A percentile compares a stretch with the other conserved stretches of the same genome.
phyloP scores from a whole-genome alignment of 257 asterid species.

The Fraxinus excelsior region DNA sequence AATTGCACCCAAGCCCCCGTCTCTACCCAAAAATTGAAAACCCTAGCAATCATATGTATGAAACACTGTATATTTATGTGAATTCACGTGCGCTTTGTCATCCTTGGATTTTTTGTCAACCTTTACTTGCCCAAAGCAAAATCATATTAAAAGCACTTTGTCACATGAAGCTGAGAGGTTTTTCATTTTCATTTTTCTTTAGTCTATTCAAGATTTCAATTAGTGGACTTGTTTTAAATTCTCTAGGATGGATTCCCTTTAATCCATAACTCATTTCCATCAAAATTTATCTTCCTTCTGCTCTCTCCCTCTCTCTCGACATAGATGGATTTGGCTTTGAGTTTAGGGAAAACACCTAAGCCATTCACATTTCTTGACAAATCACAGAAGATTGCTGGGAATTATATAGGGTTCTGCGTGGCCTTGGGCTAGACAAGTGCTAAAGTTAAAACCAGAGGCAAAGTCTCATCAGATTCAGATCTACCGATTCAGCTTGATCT shows the following conservation, averaged over 20 bases:
- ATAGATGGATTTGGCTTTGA: slow-evolving; percentile 77
- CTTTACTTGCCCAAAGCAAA: slow-evolving; percentile 26
- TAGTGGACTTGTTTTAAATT: slow-evolving; percentile 13
- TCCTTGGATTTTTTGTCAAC: slow-evolving; percentile 29
- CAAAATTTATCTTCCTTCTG: not conserved
- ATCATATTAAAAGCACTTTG: slow-evolving; percentile 22
- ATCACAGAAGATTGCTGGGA: slow-evolving; percentile 27
- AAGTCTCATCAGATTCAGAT: slow-evolving; percentile 33
- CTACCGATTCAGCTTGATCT: slow-evolving; percentile 85
- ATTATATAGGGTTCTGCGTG: slow-evolving; percentile 87
- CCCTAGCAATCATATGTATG: not conserved
- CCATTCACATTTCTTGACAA: slow-evolving; percentile 52
- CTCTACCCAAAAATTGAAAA: too few relatives aligned
- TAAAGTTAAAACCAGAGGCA: not conserved
- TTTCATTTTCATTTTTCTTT: too few relatives aligned
- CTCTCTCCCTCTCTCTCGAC: not conserved
- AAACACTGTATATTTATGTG: slow-evolving; percentile 33
- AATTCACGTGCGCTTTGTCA: slow-evolving; percentile 74
- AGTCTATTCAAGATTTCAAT: not conserved
- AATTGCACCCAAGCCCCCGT: too few relatives aligned
- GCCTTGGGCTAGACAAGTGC: slow-evolving; percentile 25
- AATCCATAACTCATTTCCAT: slow-evolving; percentile 1
- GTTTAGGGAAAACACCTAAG: slow-evolving; percentile 70
- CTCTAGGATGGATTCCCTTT: not conserved
- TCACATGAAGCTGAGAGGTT: not conserved